Conservation (phyloP, 768 basidiomycete species). For the Symmetrospora coprosmae region DNA sequence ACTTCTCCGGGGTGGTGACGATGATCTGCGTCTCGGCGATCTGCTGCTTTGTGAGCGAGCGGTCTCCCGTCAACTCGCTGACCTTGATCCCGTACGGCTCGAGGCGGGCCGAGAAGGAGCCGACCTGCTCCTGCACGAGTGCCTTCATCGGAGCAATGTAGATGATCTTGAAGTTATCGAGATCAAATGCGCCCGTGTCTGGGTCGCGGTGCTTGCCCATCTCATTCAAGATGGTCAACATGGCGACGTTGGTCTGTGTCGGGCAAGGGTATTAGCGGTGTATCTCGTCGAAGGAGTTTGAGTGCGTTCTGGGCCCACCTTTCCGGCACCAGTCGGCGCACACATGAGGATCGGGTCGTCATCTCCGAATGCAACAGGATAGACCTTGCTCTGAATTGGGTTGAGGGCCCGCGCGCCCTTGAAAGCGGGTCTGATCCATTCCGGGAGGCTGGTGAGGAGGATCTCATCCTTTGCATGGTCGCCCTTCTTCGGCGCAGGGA, state of each 20-base stretch:
- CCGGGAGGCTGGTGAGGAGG: slow-evolving; percentile 56
- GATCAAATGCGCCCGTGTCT: slow-evolving; percentile 60
- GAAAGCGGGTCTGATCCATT: slow-evolving; percentile 80
- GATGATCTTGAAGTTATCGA: slow-evolving; percentile 85
- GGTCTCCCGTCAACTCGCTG: slow-evolving; percentile 89
- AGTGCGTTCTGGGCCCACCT: slow-evolving; percentile 46
- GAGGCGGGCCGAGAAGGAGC: slow-evolving; percentile 74
- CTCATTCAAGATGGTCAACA: slow-evolving; percentile 84
- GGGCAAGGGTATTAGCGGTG: slow-evolving; percentile 23
- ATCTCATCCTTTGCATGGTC: slow-evolving; percentile 46
- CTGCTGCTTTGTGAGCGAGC: slow-evolving; percentile 95
- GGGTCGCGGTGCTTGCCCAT: slow-evolving; percentile 76
- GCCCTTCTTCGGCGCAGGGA: slow-evolving; percentile 56
- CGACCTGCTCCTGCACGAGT: slow-evolving; percentile 95
- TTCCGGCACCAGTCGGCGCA: slow-evolving; percentile 95
- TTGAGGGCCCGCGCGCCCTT: slow-evolving; percentile 60
- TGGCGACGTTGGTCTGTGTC: slow-evolving; percentile 84
- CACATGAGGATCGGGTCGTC: slow-evolving; percentile 91
- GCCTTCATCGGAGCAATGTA: slow-evolving; percentile 99
- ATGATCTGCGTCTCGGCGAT: slow-evolving; percentile 95
- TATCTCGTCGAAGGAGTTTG: background rate
- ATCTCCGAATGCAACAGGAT: slow-evolving; percentile 79
- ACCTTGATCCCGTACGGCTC: slow-evolving; percentile 60
- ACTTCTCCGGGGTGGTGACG: slow-evolving; percentile 97
- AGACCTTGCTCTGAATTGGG: slow-evolving; percentile 82